Evolutionary conservation across 2,329 filamentous ascomycete genomes (phyloP), one percentile per base, ranked within the genome.

Genomic region (Myriosclerotinia curreyana): DNA sequence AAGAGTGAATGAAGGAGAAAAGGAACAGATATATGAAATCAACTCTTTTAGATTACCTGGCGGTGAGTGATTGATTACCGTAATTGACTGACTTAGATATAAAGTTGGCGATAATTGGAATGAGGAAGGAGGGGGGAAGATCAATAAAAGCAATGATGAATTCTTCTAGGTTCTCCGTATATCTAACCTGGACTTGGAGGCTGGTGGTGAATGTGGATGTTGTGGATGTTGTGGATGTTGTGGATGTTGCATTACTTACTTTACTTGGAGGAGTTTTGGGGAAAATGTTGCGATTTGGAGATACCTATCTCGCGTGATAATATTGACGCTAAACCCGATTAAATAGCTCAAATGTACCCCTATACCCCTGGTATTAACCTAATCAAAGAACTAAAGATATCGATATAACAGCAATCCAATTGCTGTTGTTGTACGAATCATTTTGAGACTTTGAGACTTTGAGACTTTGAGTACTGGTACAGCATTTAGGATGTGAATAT

Each of bases 291-390:
- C 54, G 40, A 58, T 58, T 36, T 58, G 42, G 54, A 36, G 4
- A 5, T 25, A 48, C 48, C 54, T 58, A 48, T 58, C 54, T 58
- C 48, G 54, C 54, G 54, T 58, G 54, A 58, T 58, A 36, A 58
- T n/a, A 15, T 11, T 34, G 20, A 36, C 40, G 40, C 54, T 58
- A 58, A 34, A 1, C 54, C 54, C 12, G 12, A 34, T 48, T 36
- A 0, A 28, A 20, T 22, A 17, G 6, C 0, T 44, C 0, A 9
- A 36, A 48, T 42, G 17, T 42, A 14, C 15, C 40, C 12, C 20
- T 12, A 22, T 17, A 5, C 31, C 15, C 52, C 52, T 54, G 52
- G 22, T 14, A n/a, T 17, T 4, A 25, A 25, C 14, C 51, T 54
- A 20, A 40, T 40, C 36, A 20, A 14, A 38, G 36, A 14, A n/a